These are phyloP conservation scores for Colletotrichum tropicicola DNA, from an alignment of 2,329 filamentous ascomycete genomes.

Conservation along the genomic window DNA sequence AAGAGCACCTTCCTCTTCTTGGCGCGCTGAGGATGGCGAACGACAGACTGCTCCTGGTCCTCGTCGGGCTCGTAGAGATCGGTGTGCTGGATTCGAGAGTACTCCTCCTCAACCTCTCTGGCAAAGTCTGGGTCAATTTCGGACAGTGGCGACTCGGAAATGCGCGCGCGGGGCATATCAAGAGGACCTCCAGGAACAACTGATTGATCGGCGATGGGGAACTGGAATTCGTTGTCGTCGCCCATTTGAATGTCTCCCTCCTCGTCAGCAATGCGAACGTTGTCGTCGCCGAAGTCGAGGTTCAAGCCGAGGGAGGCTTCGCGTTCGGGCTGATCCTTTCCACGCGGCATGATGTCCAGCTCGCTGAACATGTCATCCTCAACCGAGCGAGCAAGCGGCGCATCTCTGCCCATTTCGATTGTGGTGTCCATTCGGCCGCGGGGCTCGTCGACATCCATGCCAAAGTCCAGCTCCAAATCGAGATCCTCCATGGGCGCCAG, in stretches of 20 bases:
- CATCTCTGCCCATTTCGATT: constrained; percentile 92
- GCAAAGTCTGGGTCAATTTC: constrained; percentile 73
- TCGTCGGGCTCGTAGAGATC: constrained; percentile 71
- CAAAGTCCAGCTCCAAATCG: constrained; percentile 78
- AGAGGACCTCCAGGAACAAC: constrained; percentile 57
- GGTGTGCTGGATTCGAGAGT: constrained; percentile 57
- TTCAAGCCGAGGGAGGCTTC: constrained; percentile 65
- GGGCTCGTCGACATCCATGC: constrained; percentile 76
- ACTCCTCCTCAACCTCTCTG: constrained; percentile 67
- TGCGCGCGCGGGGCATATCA: constrained; percentile 64
- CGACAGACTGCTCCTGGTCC: constrained; percentile 65
- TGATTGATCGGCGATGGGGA: constrained; percentile 65
- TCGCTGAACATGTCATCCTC: constrained; percentile 78
- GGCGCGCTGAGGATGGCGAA: constrained; percentile 75
- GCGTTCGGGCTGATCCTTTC: constrained; percentile 65
- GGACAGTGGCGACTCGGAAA: constrained; percentile 76
- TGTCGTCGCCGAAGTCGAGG: constrained; percentile 62
- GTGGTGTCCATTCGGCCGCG: constrained; percentile 63
- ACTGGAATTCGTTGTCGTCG: constrained; percentile 68
- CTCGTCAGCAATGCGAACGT: constrained; percentile 68
- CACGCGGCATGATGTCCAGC: constrained; percentile 63
- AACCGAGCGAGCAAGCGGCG: constrained; percentile 70
- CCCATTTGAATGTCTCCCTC: constrained; percentile 72
- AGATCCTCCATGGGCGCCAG: constrained; percentile 71
- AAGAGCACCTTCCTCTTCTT: constrained; percentile 82